phyloP scores from a whole-genome alignment of 768 basidiomycete genomes.

The Chiua virens region DNA sequence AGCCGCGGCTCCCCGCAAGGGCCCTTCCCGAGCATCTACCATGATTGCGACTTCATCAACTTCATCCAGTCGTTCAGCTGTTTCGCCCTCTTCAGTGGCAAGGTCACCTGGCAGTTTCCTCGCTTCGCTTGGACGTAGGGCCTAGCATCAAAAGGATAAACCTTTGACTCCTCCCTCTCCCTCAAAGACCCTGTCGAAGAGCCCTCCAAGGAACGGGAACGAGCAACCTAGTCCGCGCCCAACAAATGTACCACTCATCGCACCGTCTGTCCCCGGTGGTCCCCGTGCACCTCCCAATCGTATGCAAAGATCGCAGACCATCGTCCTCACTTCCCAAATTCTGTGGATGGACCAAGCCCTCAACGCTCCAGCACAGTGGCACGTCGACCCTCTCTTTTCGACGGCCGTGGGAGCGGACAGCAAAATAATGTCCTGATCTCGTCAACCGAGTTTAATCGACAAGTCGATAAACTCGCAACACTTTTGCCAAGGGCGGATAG shows the following conservation, averaged over 20 bases:
- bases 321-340: slow-evolving; percentile 43
- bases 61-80: slow-evolving; percentile 48
- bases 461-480: slow-evolving; percentile 70
- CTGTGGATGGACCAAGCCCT: slow-evolving; percentile 10
- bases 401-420: slow-evolving; percentile 17
- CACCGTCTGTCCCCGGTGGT: slow-evolving; percentile 68
- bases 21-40: slow-evolving; percentile 31
- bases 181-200: slow-evolving; percentile 38
- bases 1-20: slow-evolving; percentile 36
- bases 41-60: slow-evolving; percentile 41
- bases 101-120: slow-evolving; percentile 66
- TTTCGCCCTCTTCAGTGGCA: slow-evolving; percentile 38
- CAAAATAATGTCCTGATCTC: slow-evolving; percentile 5
- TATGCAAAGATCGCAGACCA: slow-evolving; percentile 65
- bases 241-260: slow-evolving; percentile 27
- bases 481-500: slow-evolving; percentile 74
- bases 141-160: slow-evolving; percentile 51
- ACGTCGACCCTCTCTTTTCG: slow-evolving; percentile 31
- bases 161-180: slow-evolving; percentile 32
- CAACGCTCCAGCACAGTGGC: slow-evolving; percentile 34
- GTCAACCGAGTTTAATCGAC: slow-evolving; percentile 54
- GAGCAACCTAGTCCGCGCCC: slow-evolving; percentile 31
- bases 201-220: slow-evolving; percentile 28
- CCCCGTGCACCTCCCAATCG: slow-evolving; percentile 69
- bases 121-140: slow-evolving; percentile 70